Conservation (phyloP, 2,329 filamentous ascomycete species). For the Diaporthe capsici region DNA sequence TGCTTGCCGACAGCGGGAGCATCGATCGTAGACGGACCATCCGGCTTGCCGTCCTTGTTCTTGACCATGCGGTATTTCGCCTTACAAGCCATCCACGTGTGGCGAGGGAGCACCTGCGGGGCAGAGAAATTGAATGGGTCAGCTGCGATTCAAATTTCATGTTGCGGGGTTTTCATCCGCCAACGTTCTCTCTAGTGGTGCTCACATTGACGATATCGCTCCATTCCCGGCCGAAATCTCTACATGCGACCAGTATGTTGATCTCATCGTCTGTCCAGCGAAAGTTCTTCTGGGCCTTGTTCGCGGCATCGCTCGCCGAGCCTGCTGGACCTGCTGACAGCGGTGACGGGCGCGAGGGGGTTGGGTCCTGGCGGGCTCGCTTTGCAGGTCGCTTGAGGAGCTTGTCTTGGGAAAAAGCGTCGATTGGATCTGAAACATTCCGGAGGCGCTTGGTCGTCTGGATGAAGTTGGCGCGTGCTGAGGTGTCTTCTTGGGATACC, state of each 20-base stretch:
- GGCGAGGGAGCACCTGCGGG: background rate
- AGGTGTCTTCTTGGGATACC: background rate
- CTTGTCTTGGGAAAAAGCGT: background rate
- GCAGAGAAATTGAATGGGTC: background rate
- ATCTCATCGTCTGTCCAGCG: slow-evolving; percentile 6
- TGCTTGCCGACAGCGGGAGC: no score
- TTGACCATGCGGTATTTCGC: background rate
- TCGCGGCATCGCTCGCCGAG: no score
- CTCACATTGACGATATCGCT: background rate
- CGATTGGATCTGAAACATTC: background rate
- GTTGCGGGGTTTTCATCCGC: no score
- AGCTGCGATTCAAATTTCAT: no score
- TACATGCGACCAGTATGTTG: background rate
- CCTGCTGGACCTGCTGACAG: background rate
- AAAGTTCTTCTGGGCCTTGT: background rate
- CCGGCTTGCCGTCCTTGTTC: background rate
- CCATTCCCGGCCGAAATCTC: background rate
- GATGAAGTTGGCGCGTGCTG: background rate
- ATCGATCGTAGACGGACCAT: accelerated
- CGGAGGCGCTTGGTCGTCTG: background rate
- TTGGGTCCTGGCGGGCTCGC: background rate
- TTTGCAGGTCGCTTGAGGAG: background rate
- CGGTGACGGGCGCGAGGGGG: background rate
- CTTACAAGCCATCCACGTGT: background rate
- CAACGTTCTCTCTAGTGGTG: no score